These are phyloP conservation scores for Passiflora organensis DNA, from an alignment of 345 rosid genomes.

Conservation along the genomic window DNA sequence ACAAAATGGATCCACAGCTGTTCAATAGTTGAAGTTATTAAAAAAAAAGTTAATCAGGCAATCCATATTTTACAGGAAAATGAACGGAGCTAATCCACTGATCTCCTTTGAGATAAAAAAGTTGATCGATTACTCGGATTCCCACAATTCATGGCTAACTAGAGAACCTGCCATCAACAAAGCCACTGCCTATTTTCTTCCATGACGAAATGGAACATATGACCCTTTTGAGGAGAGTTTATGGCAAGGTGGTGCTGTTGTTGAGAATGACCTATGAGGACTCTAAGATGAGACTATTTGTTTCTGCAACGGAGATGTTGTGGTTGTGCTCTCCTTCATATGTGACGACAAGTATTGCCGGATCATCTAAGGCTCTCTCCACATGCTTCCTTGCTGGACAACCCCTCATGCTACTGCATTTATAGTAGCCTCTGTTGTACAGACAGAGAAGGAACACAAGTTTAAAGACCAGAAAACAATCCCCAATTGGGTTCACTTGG, in stretches of 20 bases:
- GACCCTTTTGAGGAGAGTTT: neutral
- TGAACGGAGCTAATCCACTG: constrained; percentile 18
- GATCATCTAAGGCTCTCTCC: constrained; percentile 25
- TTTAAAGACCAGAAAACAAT: too few relatives aligned
- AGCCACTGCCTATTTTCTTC: constrained; percentile 8
- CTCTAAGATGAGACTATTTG: constrained; percentile 66
- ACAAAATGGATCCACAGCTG: constrained; percentile 1
- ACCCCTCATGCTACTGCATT: constrained; percentile 29
- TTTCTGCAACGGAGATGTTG: constrained; percentile 52
- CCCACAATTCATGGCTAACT: neutral
- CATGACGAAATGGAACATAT: constrained; percentile 12
- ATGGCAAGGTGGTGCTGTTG: neutral
- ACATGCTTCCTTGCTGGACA: constrained; percentile 29
- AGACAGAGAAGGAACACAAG: neutral
- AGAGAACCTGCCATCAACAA: constrained; percentile 6
- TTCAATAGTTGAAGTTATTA: neutral
- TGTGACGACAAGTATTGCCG: constrained; percentile 23
- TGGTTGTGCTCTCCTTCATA: constrained; percentile 27
- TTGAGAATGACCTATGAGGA: constrained; percentile 48
- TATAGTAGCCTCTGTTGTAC: constrained; percentile 23
- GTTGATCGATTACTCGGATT: neutral
- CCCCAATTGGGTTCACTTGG: too few relatives aligned
- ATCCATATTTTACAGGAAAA: constrained; percentile 30
- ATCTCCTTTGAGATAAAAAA: constrained; percentile 39
- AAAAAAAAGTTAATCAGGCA: neutral